A percentile compares a stretch with the other conserved stretches of the same genome.
Evolutionary conservation across 2,329 filamentous ascomycete genomes (phyloP).

Genomic region (Zalaria sp.): DNA sequence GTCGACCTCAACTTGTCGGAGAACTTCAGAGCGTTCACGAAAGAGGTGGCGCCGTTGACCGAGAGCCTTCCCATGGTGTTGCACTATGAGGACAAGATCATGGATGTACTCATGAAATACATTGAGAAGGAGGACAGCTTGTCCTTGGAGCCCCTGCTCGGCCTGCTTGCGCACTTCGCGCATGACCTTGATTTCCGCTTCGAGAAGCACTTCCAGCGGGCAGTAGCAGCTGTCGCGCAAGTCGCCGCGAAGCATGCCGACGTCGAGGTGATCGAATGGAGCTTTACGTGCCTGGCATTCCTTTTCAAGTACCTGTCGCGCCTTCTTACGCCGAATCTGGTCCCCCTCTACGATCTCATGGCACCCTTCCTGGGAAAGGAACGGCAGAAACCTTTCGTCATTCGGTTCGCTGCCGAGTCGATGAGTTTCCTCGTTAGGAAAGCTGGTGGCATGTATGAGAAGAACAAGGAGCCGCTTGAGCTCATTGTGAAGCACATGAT

Average conservation of each 20-base stretch:
- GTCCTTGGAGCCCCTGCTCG: slow-evolving; percentile 72
- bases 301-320: slow-evolving; percentile 94
- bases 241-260: slow-evolving; percentile 60
- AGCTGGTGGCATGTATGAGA: slow-evolving; percentile 62
- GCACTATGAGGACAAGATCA: slow-evolving; percentile 76
- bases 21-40: slow-evolving; percentile 62
- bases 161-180: slow-evolving; percentile 84
- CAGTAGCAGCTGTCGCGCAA: slow-evolving; percentile 60
- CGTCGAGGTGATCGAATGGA: slow-evolving; percentile 92
- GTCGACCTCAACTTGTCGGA: slow-evolving; percentile 79
- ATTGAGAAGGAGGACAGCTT: slow-evolving; percentile 67
- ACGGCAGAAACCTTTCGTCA: slow-evolving; percentile 72
- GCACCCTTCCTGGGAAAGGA: slow-evolving; percentile 71
- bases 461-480: slow-evolving; percentile 54
- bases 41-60: slow-evolving; percentile 60
- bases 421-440: slow-evolving; percentile 90
- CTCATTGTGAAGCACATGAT: slow-evolving; percentile 60
- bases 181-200: slow-evolving; percentile 80
- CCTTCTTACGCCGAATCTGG: slow-evolving; percentile 69
- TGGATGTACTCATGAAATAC: slow-evolving; percentile 60
- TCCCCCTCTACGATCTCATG: slow-evolving; percentile 73
- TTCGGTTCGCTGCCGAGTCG: slow-evolving; percentile 85
- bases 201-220: slow-evolving; percentile 70
- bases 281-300: slow-evolving; percentile 85
- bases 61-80: slow-evolving; percentile 87